Conservation (phyloP, 108 stramenopile species). For the Cyclotella sp. region DNA sequence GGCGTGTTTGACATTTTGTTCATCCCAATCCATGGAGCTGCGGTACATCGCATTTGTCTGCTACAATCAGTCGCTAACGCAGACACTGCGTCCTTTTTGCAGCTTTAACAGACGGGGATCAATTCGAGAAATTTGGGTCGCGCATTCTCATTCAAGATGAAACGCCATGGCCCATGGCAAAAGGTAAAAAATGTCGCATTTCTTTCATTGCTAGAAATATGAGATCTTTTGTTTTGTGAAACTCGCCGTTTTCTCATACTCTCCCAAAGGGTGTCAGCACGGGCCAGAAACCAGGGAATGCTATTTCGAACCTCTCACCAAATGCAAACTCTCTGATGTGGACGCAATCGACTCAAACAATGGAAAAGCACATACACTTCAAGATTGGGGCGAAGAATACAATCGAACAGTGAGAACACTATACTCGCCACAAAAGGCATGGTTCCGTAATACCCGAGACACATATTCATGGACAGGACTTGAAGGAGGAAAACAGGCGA, state of each 20-base stretch:
- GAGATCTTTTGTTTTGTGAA: not conserved
- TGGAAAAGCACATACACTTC: not conserved
- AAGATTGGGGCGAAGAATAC: constrained; percentile 23
- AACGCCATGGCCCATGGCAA: constrained; percentile 46
- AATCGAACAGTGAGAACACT: constrained; percentile 32
- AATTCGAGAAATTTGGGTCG: constrained; percentile 15
- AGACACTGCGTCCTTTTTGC: not conserved
- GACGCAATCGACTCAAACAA: not conserved
- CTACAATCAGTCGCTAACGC: not conserved
- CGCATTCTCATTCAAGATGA: constrained; percentile 42
- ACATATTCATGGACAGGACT: constrained; percentile 38
- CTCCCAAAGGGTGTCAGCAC: constrained; percentile 28
- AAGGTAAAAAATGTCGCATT: not conserved
- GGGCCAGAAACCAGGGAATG: constrained; percentile 51
- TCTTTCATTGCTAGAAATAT: not conserved
- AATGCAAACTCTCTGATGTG: constrained; percentile 29
- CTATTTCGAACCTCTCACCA: constrained; percentile 44
- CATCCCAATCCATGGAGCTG: not conserved
- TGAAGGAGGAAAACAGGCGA: constrained; percentile 13
- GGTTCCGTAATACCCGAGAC: constrained; percentile 23
- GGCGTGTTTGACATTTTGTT: not conserved
- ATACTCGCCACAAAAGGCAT: constrained; percentile 22
- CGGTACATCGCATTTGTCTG: not conserved
- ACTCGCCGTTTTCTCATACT: not conserved
- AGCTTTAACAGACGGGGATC: constrained; percentile 45